These are phyloP conservation scores for Amaranthus tricolor DNA, from an alignment of 179 eudicot species.

Conservation along the genomic window DNA sequence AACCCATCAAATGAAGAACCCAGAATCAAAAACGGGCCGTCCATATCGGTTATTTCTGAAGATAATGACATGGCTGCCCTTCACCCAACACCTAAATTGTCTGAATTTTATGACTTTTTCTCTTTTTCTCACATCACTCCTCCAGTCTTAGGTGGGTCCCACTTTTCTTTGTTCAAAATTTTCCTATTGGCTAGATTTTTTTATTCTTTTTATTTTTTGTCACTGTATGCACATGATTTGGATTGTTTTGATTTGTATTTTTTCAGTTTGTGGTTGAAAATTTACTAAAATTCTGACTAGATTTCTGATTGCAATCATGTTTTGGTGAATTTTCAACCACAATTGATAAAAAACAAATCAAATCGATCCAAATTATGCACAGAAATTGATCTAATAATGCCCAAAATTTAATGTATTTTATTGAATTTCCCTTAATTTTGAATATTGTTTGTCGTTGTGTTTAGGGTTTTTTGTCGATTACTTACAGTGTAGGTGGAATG, in stretches of 20 bases:
- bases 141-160: conserved; percentile 64
- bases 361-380: too few species aligned
- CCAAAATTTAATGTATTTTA: too few species aligned
- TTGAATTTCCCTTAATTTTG: not conserved
- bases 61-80: conserved; percentile 88
- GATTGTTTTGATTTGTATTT: not conserved
- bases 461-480: not conserved
- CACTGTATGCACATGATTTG: not conserved
- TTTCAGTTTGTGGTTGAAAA: not conserved
- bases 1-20: not conserved
- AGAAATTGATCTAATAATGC: too few species aligned
- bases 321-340: not conserved
- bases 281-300: too few species aligned
- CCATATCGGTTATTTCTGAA: conserved; percentile 44
- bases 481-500: not conserved
- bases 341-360: too few species aligned
- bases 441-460: not conserved
- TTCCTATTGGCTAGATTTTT: too few species aligned
- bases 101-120: conserved; percentile 91
- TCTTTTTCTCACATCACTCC: conserved; percentile 74
- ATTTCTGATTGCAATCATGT: too few species aligned
- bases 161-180: not conserved
- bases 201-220: not conserved
- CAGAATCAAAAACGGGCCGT: conserved; percentile 17
- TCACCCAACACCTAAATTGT: conserved; percentile 78